Base-by-base conservation (phyloP, 306 rosid species). In the Malus fusca region DNA sequence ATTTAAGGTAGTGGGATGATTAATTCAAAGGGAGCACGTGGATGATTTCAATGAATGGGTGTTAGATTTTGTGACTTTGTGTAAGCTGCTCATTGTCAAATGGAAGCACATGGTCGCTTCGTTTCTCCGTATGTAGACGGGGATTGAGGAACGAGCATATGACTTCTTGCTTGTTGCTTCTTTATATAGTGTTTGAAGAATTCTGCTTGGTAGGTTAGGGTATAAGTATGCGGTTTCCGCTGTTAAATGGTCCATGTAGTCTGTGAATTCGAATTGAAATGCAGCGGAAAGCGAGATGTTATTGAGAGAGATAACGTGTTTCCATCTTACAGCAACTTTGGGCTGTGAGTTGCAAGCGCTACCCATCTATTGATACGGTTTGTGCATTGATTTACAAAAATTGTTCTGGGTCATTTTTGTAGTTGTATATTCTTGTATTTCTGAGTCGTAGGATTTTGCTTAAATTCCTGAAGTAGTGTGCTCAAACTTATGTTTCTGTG, bases 81-180 rank as follows among this genome's bases (percentile, higher is more conserved):
- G 51, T 67, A 64, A 46, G 26, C 55, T 52, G 43, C 65, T 72
- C 67, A 65, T 71, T 70, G 80, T 88, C 82, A 61, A 82, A 52
- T 60, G 75, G 80, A 66, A 51, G 78, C 87, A 82, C 85, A 78
- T 75, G 87, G 40, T 73, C 82, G 66, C 71, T 81, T 44, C 69
- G 55, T 83, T 44, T 69, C 60, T 75, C 19, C 43, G 68, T 62
- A 8, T 75, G 71, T 67, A 76, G 89, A 73, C 77, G 62, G 82
- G 72, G 71, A 70, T 74, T 2, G 69, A 76, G 75, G 76, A 69
- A 83, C 67, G 66, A 60, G 66, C 84, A 82, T 86, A 70, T 83
- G 86, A 65, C 51, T 88, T 26, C 62, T 84, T 81, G 84, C 78
- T 80, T 72, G 19, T 72, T 78, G 46, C 82, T 82, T 55, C 63